phyloP scores from a whole-genome alignment of 2,329 filamentous ascomycete species.

The Exophiala viscosa region DNA sequence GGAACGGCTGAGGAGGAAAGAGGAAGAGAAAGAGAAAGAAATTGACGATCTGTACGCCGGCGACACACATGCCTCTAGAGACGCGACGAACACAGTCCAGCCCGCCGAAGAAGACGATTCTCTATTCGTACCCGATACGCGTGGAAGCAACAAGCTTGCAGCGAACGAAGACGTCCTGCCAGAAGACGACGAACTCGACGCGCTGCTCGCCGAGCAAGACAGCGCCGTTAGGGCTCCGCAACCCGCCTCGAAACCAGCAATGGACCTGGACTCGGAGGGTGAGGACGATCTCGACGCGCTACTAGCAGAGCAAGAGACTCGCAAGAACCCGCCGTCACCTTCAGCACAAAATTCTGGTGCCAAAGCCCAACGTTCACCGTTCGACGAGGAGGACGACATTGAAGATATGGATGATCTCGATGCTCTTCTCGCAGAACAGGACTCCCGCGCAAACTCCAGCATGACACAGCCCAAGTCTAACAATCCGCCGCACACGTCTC shows the following conservation, averaged over 20 bases:
- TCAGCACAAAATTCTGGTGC: background rate
- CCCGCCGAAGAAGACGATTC: conserved; percentile 11
- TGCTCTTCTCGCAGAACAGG: conserved; percentile 19
- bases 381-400: conserved; percentile 13
- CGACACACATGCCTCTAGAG: background rate
- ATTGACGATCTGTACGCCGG: conserved; percentile 13
- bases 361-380: conserved; percentile 2
- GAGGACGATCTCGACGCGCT: conserved; percentile 30
- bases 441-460: background rate
- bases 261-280: conserved; percentile 23
- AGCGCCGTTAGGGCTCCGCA: background rate
- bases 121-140: conserved; percentile 16
- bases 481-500: background rate
- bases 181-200: conserved; percentile 23
- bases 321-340: background rate
- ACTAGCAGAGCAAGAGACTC: conserved; percentile 26
- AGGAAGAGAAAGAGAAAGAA: conserved; percentile 14
- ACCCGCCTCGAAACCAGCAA: background rate
- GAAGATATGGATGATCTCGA: conserved; percentile 14
- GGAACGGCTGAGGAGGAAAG: conserved; percentile 7
- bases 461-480: background rate
- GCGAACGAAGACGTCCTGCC: conserved; percentile 6
- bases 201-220: conserved; percentile 24
- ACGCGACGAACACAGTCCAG: background rate
- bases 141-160: background rate